Percentiles rank a stretch among this genome's conserved stretches.
Evolutionary conservation across 2,329 filamentous ascomycete genomes (phyloP).

Genomic region (Neopestalotiopsis sp.): DNA sequence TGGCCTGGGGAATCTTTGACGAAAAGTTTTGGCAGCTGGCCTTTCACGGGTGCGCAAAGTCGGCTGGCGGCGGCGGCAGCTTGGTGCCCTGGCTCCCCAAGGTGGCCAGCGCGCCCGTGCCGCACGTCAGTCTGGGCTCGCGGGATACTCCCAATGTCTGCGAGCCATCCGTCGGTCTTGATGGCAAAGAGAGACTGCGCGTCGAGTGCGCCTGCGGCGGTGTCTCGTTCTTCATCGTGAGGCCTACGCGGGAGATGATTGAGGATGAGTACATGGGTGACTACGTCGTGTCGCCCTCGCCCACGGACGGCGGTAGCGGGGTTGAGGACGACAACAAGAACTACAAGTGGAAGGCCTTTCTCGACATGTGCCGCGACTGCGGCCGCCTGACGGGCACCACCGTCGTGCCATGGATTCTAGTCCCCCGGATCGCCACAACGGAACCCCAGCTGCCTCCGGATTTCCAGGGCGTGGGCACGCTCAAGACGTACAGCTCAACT

Average conservation of each 20-base stretch:
- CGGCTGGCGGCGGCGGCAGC: neutral
- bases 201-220: conserved; percentile 53
- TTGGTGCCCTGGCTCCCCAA: neutral
- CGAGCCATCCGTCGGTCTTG: conserved; percentile 36
- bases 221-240: conserved; percentile 49
- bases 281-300: conserved; percentile 39
- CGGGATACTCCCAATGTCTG: neutral
- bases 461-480: conserved; percentile 44
- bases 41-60: neutral
- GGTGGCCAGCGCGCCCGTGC: neutral
- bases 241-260: conserved; percentile 40
- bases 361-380: conserved; percentile 52
- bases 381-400: conserved; percentile 48
- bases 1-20: neutral
- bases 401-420: conserved; percentile 47
- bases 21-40: conserved; percentile 12
- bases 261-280: conserved; percentile 35
- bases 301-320: neutral
- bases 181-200: conserved; percentile 45
- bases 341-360: conserved; percentile 46
- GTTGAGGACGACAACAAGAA: conserved; percentile 30
- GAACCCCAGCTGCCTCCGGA: conserved; percentile 43
- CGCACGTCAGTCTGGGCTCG: neutral
- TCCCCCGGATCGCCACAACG: conserved; percentile 41
- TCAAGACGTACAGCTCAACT: conserved; percentile 46